Percentiles rank a stretch among this genome's conserved stretches.
These are phyloP conservation scores for Cladochytrium replicatum DNA, from an alignment of 192 early-diverging fungal genomes.

Conservation along the genomic window DNA sequence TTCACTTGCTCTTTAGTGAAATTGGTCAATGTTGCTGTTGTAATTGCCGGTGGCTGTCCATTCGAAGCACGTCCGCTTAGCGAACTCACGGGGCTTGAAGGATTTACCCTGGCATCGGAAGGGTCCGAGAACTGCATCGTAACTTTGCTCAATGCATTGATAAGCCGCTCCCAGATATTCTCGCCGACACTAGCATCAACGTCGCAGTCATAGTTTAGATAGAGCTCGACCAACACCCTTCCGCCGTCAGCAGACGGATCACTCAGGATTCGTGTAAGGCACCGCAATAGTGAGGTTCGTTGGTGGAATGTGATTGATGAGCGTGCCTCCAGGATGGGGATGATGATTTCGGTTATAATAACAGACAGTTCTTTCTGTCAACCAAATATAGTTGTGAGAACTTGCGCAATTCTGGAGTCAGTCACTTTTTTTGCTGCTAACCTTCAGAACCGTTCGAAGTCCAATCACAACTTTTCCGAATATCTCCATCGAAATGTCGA, in stretches of 20 bases:
- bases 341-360: conserved; percentile 78
- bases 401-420: conserved; percentile 2
- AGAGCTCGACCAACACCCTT: conserved; percentile 77
- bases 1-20: conserved; percentile 46
- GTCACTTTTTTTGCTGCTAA: conserved; percentile 4
- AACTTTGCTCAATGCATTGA: conserved; percentile 56
- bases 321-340: conserved; percentile 79
- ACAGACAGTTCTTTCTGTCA: conserved; percentile 74
- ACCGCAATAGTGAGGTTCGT: conserved; percentile 61
- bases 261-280: conserved; percentile 53
- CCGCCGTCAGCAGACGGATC: conserved; percentile 52
- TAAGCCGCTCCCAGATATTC: conserved; percentile 85
- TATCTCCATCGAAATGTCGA: conserved; percentile 73
- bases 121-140: conserved; percentile 35
- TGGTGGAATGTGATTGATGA: conserved; percentile 53
- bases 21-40: conserved; percentile 34
- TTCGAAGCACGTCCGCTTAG: background rate
- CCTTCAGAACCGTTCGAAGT: conserved; percentile 61
- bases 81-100: too few species aligned
- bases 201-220: conserved; percentile 91
- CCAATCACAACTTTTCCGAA: conserved; percentile 68
- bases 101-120: conserved; percentile 1
- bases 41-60: conserved; percentile 35
- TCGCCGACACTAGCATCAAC: conserved; percentile 56
- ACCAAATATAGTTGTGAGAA: conserved; percentile 3